Evolutionary conservation across 2,329 filamentous ascomycete genomes (phyloP), one percentile per base, ranked within the genome.

Genomic region (Hypoxylon sp.): DNA sequence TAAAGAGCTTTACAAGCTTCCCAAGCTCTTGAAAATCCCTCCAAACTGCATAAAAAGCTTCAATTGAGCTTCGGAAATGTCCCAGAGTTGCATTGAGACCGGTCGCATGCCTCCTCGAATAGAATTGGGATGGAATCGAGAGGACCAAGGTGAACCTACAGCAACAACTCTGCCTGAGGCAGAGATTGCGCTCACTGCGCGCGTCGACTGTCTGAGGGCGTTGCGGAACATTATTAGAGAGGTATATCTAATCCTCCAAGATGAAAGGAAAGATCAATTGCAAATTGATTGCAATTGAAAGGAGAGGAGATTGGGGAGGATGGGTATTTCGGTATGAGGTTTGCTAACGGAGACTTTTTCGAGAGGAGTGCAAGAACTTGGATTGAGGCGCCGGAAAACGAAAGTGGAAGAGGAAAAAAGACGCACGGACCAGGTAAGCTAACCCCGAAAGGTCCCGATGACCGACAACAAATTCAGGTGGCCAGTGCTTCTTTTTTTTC

Each of bases 121-220:
- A 82, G 81, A 78, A 82, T 81, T 82, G 80, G 78, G 79, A 78
- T 77, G 78, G 78, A 74, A 74, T 77, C 79, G 73, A 66, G 75
- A 70, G 72, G 54, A 73, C 69, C 69, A 77, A 79, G 74, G 74
- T 77, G 81, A 83, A 97, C 95, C 92, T 94, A 98, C 96, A 86
- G 91, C 92, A 85, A 91, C 91, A 87, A 97, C 90, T 89, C 94
- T 93, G 89, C 93, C 90, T 81, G 92, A 89, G 82, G 93, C 92
- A 91, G 94, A 93, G 87, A 97, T 90, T 87, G 93, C 94, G 87
- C 93, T 92, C 86, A 95, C 93, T 85, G 93, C 92, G 88, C 94
- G 94, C 88, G 92, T 92, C 84, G 94, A 97, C 89, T 97, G 94
- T 88, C 94, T 91, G 87, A 98, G 90, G 88, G 95, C 94, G 91